Evolutionary conservation across 495 filamentous ascomycete genomes (phyloP).

Genomic region (Hapsidospora chrysogenum): DNA sequence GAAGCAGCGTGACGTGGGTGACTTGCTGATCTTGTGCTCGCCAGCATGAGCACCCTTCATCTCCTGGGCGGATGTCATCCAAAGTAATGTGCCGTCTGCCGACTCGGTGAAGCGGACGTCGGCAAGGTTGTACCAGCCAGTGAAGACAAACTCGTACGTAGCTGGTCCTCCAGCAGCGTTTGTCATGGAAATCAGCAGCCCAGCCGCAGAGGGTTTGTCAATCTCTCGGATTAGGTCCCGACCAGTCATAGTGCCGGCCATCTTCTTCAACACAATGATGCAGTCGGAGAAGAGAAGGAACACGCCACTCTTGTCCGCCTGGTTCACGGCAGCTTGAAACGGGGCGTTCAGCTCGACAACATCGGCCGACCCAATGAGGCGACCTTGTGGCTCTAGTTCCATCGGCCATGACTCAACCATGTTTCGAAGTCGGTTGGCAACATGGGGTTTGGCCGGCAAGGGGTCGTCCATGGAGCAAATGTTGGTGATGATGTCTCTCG

Average conservation of each 20-base stretch:
- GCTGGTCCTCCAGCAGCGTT: constrained; percentile 32
- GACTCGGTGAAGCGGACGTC: constrained; percentile 65
- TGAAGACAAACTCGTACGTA: constrained; percentile 52
- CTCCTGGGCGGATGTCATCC: constrained; percentile 45
- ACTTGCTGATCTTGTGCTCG: constrained; percentile 29
- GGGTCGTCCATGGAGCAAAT: constrained; percentile 80
- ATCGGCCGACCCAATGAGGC: constrained; percentile 74
- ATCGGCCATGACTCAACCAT: constrained; percentile 69
- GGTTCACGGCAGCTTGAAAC: constrained; percentile 22
- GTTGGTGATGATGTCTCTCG: constrained; percentile 79
- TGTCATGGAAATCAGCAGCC: constrained; percentile 36
- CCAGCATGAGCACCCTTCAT: constrained; percentile 32
- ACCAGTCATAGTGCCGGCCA: constrained; percentile 43
- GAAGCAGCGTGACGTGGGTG: constrained; percentile 39
- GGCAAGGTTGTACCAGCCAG: constrained; percentile 51
- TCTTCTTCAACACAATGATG: constrained; percentile 58
- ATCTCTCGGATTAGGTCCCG: constrained; percentile 68
- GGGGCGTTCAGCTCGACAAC: constrained; percentile 63
- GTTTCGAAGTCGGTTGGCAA: constrained; percentile 53
- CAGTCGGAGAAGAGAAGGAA: constrained; percentile 75
- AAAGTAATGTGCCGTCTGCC: constrained; percentile 50
- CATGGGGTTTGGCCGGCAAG: constrained; percentile 46
- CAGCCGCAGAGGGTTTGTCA: constrained; percentile 50
- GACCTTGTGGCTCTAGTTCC: constrained; percentile 52
- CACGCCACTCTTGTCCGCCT: constrained; percentile 39